These are phyloP conservation scores for Simplicillium sp. DNA, from an alignment of 2,329 filamentous ascomycete genomes.

Conservation along the genomic window DNA sequence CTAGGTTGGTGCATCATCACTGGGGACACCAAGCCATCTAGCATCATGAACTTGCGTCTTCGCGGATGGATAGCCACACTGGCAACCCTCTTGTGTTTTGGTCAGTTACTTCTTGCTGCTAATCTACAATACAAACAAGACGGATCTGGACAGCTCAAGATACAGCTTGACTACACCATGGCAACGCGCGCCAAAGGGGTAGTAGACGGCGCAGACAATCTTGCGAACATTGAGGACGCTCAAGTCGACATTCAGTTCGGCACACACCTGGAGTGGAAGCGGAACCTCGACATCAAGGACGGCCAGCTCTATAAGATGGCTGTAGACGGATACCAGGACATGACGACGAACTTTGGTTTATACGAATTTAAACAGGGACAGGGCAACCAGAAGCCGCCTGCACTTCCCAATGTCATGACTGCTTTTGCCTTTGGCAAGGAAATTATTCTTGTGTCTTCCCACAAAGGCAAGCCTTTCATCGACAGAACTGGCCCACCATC, in stretches of 20 bases:
- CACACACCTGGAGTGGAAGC: background rate
- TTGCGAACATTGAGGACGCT: background rate
- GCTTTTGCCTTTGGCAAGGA: constrained; percentile 4
- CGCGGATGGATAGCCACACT: too few species aligned
- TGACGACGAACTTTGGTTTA: background rate
- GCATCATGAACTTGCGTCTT: too few species aligned
- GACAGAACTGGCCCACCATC: background rate
- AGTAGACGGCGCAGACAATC: too few species aligned
- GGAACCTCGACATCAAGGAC: background rate
- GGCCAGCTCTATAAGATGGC: constrained; percentile 4
- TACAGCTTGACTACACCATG: constrained; percentile 1
- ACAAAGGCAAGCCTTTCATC: constrained; percentile 3
- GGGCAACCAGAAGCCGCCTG: background rate
- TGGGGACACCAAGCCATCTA: too few species aligned
- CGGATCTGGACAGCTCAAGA: background rate
- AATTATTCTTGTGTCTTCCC: constrained; percentile 4
- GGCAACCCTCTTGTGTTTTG: too few species aligned
- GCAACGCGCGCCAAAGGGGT: background rate
- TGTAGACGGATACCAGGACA: constrained; percentile 3
- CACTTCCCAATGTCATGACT: constrained; percentile 1
- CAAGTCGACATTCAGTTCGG: constrained; percentile 1
- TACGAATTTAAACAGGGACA: constrained; percentile 1
- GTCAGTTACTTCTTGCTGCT: background rate
- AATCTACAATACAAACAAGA: background rate
- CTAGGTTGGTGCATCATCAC: too few species aligned